These are phyloP conservation scores for Pichia deserticola DNA, from an alignment of 805 yeast genomes.

Conservation along the genomic window DNA sequence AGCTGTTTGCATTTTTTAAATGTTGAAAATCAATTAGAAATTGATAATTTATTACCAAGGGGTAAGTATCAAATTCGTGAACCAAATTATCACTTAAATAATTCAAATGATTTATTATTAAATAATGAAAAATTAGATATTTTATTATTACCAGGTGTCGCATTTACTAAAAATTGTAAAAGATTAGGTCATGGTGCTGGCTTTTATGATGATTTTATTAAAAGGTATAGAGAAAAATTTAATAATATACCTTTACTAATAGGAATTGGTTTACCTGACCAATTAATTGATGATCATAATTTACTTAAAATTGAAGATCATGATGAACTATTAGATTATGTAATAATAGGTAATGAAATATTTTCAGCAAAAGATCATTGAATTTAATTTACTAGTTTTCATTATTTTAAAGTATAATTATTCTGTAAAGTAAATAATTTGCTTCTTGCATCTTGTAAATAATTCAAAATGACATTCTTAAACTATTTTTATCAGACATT, in stretches of 20 bases:
- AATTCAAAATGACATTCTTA: too few relatives aligned
- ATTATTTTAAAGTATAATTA: too few relatives aligned
- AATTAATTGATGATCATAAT: constrained; percentile 35
- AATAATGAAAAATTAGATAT: constrained; percentile 43
- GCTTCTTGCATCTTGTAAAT: too few relatives aligned
- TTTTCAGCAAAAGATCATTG: constrained; percentile 1
- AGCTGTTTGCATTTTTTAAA: constrained; percentile 51
- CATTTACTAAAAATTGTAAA: constrained; percentile 42
- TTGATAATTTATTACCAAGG: constrained; percentile 45
- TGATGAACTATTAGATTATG: constrained; percentile 52
- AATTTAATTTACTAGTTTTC: too few relatives aligned
- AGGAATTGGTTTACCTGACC: constrained; percentile 63
- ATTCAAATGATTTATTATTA: constrained; percentile 18
- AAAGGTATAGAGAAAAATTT: constrained; percentile 36
- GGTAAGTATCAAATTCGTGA: constrained; percentile 67
- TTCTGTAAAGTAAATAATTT: too few relatives aligned
- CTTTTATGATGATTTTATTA: constrained; percentile 73
- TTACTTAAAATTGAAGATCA: constrained; percentile 52
- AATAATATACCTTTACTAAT: constrained; percentile 36
- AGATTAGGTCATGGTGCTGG: constrained; percentile 94
- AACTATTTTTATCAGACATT: too few relatives aligned
- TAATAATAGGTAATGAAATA: constrained; percentile 36
- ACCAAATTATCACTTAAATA: constrained; percentile 35
- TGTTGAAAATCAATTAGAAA: constrained; percentile 35
- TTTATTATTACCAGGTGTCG: constrained; percentile 80